phyloP scores from a whole-genome alignment of 139 green algal species.

The Spirogloea muscicola region DNA sequence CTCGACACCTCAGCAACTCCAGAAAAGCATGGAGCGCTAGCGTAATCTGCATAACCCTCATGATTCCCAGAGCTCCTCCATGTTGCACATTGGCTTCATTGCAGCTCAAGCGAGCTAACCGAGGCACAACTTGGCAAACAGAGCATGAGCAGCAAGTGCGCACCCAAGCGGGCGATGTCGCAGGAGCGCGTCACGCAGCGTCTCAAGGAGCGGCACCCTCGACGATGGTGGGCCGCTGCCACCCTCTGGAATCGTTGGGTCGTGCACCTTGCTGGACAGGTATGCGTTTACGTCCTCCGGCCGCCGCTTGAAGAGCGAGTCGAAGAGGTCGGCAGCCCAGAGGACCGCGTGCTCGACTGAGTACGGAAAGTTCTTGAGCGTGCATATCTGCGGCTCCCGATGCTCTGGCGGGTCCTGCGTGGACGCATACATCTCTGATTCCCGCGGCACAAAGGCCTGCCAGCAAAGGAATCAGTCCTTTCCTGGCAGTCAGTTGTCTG shows the following conservation, averaged over 20 bases:
- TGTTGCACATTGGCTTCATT: too few relatives aligned
- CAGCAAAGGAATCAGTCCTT: not conserved
- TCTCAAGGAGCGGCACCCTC: slow-evolving; percentile 30
- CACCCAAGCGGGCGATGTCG: slow-evolving; percentile 29
- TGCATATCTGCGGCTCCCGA: slow-evolving; percentile 34
- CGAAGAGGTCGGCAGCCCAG: slow-evolving; percentile 48
- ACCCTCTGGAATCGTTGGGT: not conserved
- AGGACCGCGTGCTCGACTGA: slow-evolving; percentile 29
- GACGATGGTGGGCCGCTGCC: slow-evolving; percentile 19
- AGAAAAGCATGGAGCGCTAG: too few relatives aligned
- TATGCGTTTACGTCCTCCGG: slow-evolving; percentile 49
- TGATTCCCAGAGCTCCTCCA: too few relatives aligned
- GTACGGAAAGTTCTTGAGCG: slow-evolving; percentile 49
- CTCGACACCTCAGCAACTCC: too few relatives aligned
- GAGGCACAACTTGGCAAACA: too few relatives aligned
- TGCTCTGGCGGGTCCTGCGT: slow-evolving; percentile 41
- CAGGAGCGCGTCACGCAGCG: slow-evolving; percentile 37
- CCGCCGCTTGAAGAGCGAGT: slow-evolving; percentile 39
- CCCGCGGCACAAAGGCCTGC: slow-evolving; percentile 45
- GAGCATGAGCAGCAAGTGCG: too few relatives aligned
- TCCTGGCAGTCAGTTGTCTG: not conserved
- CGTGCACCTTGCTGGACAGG: slow-evolving; percentile 10
- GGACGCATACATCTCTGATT: slow-evolving; percentile 48
- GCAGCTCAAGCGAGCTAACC: too few relatives aligned
- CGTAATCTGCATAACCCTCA: too few relatives aligned